Conservation (phyloP, 805 yeast species). For the Candida germanica region DNA sequence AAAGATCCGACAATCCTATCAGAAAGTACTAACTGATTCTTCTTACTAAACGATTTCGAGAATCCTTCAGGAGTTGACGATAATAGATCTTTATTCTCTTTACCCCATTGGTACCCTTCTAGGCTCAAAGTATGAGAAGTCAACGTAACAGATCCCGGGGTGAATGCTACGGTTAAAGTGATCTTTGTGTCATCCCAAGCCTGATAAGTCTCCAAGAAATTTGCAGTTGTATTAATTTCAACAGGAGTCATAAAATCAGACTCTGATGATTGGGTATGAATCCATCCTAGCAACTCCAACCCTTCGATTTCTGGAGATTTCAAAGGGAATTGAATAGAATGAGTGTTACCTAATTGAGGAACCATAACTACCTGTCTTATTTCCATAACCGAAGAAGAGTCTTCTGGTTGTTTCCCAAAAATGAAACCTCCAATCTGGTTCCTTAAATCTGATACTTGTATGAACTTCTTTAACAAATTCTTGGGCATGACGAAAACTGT, state of each 20-base stretch:
- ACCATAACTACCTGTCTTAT: slow-evolving; percentile 69
- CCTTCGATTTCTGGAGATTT: slow-evolving; percentile 37
- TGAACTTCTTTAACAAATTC: slow-evolving; percentile 71
- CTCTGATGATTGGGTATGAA: slow-evolving; percentile 83
- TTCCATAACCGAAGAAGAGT: slow-evolving; percentile 72
- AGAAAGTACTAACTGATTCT: slow-evolving; percentile 69
- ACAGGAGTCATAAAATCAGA: slow-evolving; percentile 58
- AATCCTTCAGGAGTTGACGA: slow-evolving; percentile 66
- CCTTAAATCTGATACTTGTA: slow-evolving; percentile 76
- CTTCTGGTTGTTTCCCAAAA: slow-evolving; percentile 77
- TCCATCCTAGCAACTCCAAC: slow-evolving; percentile 84
- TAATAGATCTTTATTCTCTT: slow-evolving; percentile 51
- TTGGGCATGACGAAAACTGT: slow-evolving; percentile 78
- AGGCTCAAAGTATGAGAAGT: slow-evolving; percentile 59
- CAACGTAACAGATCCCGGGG: slow-evolving; percentile 82
- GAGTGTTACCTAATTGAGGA: slow-evolving; percentile 82
- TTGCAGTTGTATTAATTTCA: slow-evolving; percentile 64
- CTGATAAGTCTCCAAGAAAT: slow-evolving; percentile 31
- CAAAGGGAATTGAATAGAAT: slow-evolving; percentile 59
- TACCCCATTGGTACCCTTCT: slow-evolving; percentile 81
- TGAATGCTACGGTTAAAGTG: slow-evolving; percentile 64
- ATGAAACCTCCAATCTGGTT: slow-evolving; percentile 79
- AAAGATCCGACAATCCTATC: slow-evolving; percentile 78
- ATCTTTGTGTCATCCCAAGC: slow-evolving; percentile 46
- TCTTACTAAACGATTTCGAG: slow-evolving; percentile 53